Evolutionary conservation across 305 asterid species (phyloP).

Genomic region (Solanum hybrid): DNA sequence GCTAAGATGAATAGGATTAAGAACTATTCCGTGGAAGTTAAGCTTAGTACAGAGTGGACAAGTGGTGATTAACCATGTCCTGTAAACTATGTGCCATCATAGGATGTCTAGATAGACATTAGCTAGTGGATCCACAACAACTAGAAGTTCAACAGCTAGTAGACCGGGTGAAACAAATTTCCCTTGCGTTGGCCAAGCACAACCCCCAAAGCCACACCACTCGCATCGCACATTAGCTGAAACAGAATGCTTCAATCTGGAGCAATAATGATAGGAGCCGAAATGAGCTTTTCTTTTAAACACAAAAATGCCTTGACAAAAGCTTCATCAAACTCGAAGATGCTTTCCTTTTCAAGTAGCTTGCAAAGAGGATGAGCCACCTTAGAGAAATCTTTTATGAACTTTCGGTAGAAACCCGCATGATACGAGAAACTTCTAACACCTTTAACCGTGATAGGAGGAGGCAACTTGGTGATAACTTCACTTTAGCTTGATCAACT

Average conservation of each 20-base stretch:
- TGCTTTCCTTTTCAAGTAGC: no score
- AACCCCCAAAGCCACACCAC: neutral
- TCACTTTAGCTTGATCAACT: no score
- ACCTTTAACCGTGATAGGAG: no score
- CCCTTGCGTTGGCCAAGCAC: neutral
- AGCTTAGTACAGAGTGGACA: neutral
- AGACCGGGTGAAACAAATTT: neutral
- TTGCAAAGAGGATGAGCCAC: no score
- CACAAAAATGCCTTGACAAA: no score
- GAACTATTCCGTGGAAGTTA: neutral
- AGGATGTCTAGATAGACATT: neutral
- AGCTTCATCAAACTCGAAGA: no score
- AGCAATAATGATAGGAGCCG: neutral
- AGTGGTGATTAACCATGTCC: neutral
- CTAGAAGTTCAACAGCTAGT: neutral
- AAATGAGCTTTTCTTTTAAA: no score
- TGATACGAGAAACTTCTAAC: no score
- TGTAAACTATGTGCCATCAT: neutral
- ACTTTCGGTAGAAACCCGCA: no score
- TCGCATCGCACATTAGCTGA: neutral
- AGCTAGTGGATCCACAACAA: neutral
- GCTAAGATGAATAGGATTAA: neutral
- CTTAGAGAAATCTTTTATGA: no score
- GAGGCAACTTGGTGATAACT: no score
- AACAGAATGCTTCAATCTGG: neutral